Percentiles rank a stretch among this genome's conserved stretches.
phyloP scores from a whole-genome alignment of 2,329 filamentous ascomycete genomes.

The Stemphylium lycopersici region DNA sequence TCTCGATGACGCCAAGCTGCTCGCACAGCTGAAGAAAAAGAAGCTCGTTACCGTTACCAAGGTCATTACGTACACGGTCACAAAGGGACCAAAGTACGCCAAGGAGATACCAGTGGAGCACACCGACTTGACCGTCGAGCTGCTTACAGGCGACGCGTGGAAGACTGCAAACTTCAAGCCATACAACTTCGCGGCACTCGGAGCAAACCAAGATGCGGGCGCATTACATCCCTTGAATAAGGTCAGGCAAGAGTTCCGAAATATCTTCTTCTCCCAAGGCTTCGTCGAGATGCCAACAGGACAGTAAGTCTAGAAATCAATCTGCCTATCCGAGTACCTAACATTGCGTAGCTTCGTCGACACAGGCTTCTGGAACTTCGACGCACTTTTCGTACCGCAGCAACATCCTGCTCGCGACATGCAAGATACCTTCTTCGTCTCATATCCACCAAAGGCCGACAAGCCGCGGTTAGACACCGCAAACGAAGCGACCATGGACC shows the following conservation, averaged over 20 bases:
- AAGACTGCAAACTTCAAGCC: constrained; percentile 88
- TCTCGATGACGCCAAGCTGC: constrained; percentile 73
- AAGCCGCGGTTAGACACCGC: constrained; percentile 63
- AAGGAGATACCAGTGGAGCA: constrained; percentile 89
- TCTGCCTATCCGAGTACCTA: not conserved
- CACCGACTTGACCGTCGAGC: constrained; percentile 92
- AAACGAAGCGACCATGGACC: constrained; percentile 53
- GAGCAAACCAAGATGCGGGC: constrained; percentile 64
- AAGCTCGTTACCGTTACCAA: constrained; percentile 87
- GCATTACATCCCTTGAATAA: constrained; percentile 74
- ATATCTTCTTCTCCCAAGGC: constrained; percentile 99
- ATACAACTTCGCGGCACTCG: constrained; percentile 77
- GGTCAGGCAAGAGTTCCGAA: constrained; percentile 91
- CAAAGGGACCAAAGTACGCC: constrained; percentile 87
- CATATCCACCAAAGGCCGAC: constrained; percentile 81
- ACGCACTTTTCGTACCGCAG: constrained; percentile 93
- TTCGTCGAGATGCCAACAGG: constrained; percentile 98
- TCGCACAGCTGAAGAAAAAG: constrained; percentile 86
- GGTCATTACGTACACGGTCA: constrained; percentile 80
- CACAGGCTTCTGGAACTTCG: constrained; percentile 99
- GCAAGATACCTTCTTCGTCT: constrained; percentile 98
- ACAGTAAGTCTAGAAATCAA: constrained; percentile 54
- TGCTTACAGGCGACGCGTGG: constrained; percentile 88
- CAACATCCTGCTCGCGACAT: constrained; percentile 97
- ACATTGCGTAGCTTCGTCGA: constrained; percentile 73